A percentile compares a stretch with the other conserved stretches of the same genome.
phyloP scores from a whole-genome alignment of 352 stramenopile genomes.

The Phytophthora rubi region DNA sequence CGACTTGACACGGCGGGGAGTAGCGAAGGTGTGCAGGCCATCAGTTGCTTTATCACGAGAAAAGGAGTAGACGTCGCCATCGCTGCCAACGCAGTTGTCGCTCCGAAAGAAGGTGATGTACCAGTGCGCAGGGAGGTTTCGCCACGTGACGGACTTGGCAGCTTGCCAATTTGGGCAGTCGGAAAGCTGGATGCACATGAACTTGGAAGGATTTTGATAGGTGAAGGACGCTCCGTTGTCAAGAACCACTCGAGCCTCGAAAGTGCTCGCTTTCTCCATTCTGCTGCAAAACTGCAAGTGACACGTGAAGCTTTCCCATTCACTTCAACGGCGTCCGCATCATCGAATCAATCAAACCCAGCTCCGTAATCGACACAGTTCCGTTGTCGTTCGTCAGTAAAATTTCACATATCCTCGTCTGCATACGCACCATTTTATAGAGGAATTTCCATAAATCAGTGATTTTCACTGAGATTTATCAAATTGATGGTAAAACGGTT shows the following conservation, averaged over 20 bases:
- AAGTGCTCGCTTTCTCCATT: constrained; percentile 7
- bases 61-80: neutral
- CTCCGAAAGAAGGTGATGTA: constrained; percentile 11
- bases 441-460: too few species aligned
- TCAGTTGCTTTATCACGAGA: neutral
- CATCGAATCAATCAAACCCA: too few species aligned
- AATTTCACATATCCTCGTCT: constrained; percentile 1
- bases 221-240: constrained; percentile 5
- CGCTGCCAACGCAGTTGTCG: neutral
- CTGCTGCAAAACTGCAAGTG: neutral
- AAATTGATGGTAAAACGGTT: too few species aligned
- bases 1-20: neutral
- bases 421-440: neutral
- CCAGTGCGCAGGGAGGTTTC: constrained; percentile 10
- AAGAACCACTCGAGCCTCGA: constrained; percentile 9
- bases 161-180: constrained; percentile 5
- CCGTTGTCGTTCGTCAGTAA: constrained; percentile 1
- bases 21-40: neutral
- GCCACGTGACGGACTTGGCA: constrained; percentile 4
- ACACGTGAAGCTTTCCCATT: too few species aligned
- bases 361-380: too few species aligned
- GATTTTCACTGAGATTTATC: too few species aligned
- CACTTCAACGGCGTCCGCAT: too few species aligned
- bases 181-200: constrained; percentile 7
- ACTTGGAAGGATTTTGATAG: neutral